These are phyloP conservation scores for Colletotrichum limetticola DNA, from an alignment of 2,329 filamentous ascomycete species.

Conservation along the genomic window DNA sequence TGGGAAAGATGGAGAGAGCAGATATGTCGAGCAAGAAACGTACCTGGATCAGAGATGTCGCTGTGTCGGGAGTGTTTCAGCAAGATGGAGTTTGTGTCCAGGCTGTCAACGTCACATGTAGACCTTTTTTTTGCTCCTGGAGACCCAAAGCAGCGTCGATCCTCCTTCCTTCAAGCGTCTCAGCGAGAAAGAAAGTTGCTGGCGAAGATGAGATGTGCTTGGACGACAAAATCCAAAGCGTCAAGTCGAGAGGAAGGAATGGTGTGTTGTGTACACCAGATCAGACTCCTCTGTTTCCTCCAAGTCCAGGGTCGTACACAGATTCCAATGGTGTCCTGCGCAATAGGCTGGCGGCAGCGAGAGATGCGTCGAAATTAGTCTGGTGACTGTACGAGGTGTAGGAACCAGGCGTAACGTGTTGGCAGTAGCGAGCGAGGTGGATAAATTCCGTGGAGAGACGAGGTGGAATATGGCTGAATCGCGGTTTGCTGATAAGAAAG, in stretches of 20 bases:
- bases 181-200: background rate
- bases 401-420: conserved; percentile 7
- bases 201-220: background rate
- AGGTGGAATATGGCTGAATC: conserved; percentile 6
- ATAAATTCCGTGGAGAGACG: background rate
- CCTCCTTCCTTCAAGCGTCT: conserved; percentile 1
- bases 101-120: conserved; percentile 27
- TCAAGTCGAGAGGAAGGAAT: background rate
- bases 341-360: conserved; percentile 41
- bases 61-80: conserved; percentile 36
- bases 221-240: background rate
- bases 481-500: conserved; percentile 16
- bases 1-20: background rate
- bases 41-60: conserved; percentile 24
- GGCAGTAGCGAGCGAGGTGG: background rate
- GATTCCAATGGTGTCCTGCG: conserved; percentile 41
- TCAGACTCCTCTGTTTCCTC: background rate
- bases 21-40: conserved; percentile 10
- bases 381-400: background rate
- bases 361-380: conserved; percentile 33
- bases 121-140: background rate
- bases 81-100: conserved; percentile 9
- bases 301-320: conserved; percentile 29
- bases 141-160: conserved; percentile 13
- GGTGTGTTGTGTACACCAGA: background rate